Evolutionary conservation across 805 yeast genomes (phyloP).

Genomic region (Wickerhamiella nectarea): DNA sequence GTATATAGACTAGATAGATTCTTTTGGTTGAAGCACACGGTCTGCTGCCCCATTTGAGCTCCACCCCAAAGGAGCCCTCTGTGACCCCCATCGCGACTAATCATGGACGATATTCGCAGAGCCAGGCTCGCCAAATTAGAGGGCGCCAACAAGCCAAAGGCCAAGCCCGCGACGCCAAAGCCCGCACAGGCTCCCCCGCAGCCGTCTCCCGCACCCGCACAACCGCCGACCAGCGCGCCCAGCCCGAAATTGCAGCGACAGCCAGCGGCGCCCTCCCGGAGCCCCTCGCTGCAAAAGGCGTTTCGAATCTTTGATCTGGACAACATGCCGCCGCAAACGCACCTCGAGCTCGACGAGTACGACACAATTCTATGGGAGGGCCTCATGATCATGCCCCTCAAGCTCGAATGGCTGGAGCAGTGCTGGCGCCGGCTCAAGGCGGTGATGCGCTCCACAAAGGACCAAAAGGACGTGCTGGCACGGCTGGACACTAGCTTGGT

Average conservation of each 20-base stretch:
- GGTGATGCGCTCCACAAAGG: slow-evolving; percentile 1
- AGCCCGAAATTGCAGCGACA: too few relatives aligned
- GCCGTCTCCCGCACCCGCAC: not conserved
- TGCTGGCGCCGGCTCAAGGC: slow-evolving; percentile 11
- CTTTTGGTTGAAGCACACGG: too few relatives aligned
- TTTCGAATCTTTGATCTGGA: slow-evolving; percentile 2
- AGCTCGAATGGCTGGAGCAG: slow-evolving; percentile 11
- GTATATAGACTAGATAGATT: slow-evolving; percentile 6
- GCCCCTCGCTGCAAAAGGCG: too few relatives aligned
- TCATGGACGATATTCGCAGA: slow-evolving; percentile 8
- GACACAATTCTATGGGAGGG: slow-evolving; percentile 11
- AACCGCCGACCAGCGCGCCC: not conserved
- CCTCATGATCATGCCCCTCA: not conserved
- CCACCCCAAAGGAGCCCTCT: not conserved
- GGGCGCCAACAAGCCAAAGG: not conserved
- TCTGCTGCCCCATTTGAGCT: not conserved
- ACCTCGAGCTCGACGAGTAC: slow-evolving; percentile 1
- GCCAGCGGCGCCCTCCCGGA: too few relatives aligned
- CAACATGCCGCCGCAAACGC: not conserved
- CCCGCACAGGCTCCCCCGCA: not conserved
- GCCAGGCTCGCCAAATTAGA: not conserved
- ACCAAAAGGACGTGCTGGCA: slow-evolving; percentile 1
- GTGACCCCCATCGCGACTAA: too few relatives aligned
- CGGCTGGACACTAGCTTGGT: slow-evolving; percentile 9
- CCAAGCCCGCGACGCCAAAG: not conserved